Conservation (phyloP, 306 rosid genomes). For the Lupinus albus region DNA sequence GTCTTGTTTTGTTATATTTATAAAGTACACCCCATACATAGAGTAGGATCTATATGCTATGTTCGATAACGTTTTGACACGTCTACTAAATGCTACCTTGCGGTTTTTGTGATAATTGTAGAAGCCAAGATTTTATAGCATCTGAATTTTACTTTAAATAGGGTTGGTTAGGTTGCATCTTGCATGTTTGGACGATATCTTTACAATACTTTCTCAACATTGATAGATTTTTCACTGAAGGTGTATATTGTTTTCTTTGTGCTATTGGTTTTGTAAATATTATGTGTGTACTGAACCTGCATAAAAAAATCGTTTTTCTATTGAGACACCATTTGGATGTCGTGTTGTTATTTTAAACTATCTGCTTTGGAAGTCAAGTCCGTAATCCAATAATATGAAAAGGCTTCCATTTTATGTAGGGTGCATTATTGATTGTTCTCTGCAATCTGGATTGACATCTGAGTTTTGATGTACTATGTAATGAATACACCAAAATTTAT, state of each 20-base stretch:
- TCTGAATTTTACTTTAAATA: neutral
- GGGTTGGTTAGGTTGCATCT: slow-evolving; percentile 1
- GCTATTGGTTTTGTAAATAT: neutral
- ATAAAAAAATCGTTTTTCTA: slow-evolving; percentile 6
- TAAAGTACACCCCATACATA: too few species aligned
- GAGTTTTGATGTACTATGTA: slow-evolving; percentile 2
- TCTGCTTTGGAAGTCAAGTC: slow-evolving; percentile 4
- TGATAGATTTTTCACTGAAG: slow-evolving; percentile 2
- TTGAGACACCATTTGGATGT: neutral
- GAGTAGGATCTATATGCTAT: too few species aligned
- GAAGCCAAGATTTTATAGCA: neutral
- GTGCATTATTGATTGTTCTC: neutral
- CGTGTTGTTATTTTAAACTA: neutral
- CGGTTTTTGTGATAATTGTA: neutral
- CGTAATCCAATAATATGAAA: neutral
- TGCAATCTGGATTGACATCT: neutral
- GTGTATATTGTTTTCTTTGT: neutral
- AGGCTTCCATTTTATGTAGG: neutral
- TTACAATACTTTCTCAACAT: neutral
- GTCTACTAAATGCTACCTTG: too few species aligned
- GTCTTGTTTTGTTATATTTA: too few species aligned
- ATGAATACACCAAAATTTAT: neutral
- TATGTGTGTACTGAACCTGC: slow-evolving; percentile 8
- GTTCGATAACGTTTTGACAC: too few species aligned
- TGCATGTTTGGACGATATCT: neutral